Percentiles rank a stretch among this genome's conserved stretches.
Conservation (phyloP, 164 flowering plant species). For the Aristolochia fimbriata region DNA sequence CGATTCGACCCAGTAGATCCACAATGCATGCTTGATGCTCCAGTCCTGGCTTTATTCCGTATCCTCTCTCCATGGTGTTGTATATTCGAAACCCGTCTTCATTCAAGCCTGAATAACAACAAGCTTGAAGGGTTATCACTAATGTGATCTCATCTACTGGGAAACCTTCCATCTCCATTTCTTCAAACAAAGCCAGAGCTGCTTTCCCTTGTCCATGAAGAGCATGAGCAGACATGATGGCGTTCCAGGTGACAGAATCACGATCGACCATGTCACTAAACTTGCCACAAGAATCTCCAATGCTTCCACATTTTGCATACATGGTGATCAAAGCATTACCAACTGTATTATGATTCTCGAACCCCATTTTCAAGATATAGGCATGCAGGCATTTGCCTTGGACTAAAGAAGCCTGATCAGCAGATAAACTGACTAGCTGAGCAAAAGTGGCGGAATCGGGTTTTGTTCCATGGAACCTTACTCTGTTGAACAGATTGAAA, state of each 20-base stretch:
- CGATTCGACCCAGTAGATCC: conserved; percentile 15
- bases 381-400: conserved; percentile 23
- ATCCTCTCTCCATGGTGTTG: conserved; percentile 14
- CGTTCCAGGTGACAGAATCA: conserved; percentile 22
- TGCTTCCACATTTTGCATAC: conserved; percentile 31
- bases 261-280: conserved; percentile 13
- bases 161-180: conserved; percentile 17
- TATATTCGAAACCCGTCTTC: conserved; percentile 18
- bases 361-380: conserved; percentile 18
- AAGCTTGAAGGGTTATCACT: conserved; percentile 29
- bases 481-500: conserved; percentile 16
- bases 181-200: conserved; percentile 15
- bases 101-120: conserved; percentile 23
- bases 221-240: conserved; percentile 23
- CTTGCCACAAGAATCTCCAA: conserved; percentile 15
- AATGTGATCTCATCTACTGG: conserved; percentile 19
- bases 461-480: conserved; percentile 17
- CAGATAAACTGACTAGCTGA: conserved; percentile 22
- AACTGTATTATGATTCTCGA: conserved; percentile 10
- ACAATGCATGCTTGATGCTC: conserved; percentile 14
- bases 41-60: conserved; percentile 1
- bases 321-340: conserved; percentile 19
- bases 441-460: conserved; percentile 23
- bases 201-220: conserved; percentile 23
- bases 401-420: conserved; percentile 19